A percentile compares a stretch with the other conserved stretches of the same genome.
phyloP scores from a whole-genome alignment of 1,139 yeast genomes.

The Ogataea hybrid region DNA sequence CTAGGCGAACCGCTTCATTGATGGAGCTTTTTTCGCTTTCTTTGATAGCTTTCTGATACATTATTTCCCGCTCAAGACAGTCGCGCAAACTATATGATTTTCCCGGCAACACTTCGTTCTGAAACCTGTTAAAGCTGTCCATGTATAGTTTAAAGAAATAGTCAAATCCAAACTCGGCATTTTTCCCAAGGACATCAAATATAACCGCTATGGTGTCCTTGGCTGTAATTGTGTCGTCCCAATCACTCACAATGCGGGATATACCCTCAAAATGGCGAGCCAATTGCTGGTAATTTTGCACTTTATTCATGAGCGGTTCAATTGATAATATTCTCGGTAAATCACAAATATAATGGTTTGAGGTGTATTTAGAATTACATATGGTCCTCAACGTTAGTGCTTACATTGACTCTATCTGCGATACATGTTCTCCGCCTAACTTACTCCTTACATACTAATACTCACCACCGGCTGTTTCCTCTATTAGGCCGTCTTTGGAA shows the following conservation, averaged over 20 bases:
- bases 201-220: constrained; percentile 55
- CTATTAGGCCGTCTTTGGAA: constrained; percentile 9
- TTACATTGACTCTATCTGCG: too few relatives aligned
- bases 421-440: too few relatives aligned
- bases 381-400: too few relatives aligned
- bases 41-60: constrained; percentile 45
- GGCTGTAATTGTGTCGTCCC: constrained; percentile 70
- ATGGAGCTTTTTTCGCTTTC: constrained; percentile 53
- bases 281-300: constrained; percentile 15
- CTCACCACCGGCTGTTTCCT: constrained; percentile 3
- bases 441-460: too few relatives aligned
- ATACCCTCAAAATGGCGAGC: constrained; percentile 11
- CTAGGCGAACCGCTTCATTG: constrained; percentile 38
- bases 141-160: constrained; percentile 47
- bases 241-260: constrained; percentile 41
- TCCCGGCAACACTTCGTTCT: constrained; percentile 16
- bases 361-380: neutral
- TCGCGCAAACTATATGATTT: constrained; percentile 27
- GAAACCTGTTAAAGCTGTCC: constrained; percentile 36
- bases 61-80: constrained; percentile 38
- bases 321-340: neutral
- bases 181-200: constrained; percentile 48
- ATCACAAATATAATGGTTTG: neutral
- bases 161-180: constrained; percentile 38
- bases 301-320: constrained; percentile 15